phyloP scores from a whole-genome alignment of 768 basidiomycete species.

The Pisolithus sp. region DNA sequence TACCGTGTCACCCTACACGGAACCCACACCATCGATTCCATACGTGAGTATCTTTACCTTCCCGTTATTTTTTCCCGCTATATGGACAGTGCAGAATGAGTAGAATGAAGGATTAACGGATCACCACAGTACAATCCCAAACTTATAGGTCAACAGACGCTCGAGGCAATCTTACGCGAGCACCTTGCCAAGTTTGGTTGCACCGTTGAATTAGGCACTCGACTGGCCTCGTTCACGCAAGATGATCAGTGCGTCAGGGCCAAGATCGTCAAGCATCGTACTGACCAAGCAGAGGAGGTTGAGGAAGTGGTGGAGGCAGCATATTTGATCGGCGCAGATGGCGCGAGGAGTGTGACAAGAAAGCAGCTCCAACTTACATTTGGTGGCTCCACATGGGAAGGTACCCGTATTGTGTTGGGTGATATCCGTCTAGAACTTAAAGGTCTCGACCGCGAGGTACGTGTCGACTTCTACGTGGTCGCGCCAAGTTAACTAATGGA shows the following conservation, averaged over 20 bases:
- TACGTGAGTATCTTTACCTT: conserved; percentile 15
- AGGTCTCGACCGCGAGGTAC: conserved; percentile 24
- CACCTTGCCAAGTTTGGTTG: conserved; percentile 19
- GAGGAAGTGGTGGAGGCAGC: conserved; percentile 23
- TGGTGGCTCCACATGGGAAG: conserved; percentile 31
- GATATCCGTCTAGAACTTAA: conserved; percentile 31
- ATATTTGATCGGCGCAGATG: conserved; percentile 38
- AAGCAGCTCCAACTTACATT: conserved; percentile 38
- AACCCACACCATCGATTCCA: conserved; percentile 21
- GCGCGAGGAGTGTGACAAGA: conserved; percentile 32
- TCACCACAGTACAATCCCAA: conserved; percentile 7
- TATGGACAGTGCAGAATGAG: neutral
- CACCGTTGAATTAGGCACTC: conserved; percentile 37
- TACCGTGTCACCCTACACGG: neutral
- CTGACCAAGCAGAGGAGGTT: conserved; percentile 13
- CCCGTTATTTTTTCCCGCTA: too few relatives aligned
- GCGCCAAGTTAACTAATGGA: neutral
- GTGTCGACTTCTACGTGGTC: neutral
- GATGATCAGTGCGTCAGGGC: conserved; percentile 30
- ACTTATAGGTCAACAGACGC: conserved; percentile 18
- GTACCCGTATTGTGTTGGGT: conserved; percentile 24
- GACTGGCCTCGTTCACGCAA: conserved; percentile 39
- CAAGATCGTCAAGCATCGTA: conserved; percentile 22
- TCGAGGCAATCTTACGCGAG: conserved; percentile 23
- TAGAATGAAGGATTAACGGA: neutral